Percentiles rank a stretch among this genome's conserved stretches.
Conservation (phyloP, 176 grass and related monocot genomes). For the Oryza coarctata region DNA sequence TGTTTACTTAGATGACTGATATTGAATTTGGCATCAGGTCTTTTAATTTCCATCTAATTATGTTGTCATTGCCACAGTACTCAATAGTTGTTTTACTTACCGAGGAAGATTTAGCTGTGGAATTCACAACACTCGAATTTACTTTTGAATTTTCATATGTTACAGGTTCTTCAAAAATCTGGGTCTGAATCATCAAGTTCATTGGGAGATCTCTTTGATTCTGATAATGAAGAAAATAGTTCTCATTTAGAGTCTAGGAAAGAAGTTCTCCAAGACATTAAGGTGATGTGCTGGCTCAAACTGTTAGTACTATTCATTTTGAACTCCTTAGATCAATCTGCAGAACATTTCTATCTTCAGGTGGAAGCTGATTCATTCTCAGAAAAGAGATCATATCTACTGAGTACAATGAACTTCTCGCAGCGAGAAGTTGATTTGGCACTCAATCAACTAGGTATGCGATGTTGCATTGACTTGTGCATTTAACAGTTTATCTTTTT, state of each 20-base stretch:
- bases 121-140: conserved; percentile 23
- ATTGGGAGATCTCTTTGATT: conserved; percentile 65
- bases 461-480: conserved; percentile 20
- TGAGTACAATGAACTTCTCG: conserved; percentile 72
- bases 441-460: conserved; percentile 62
- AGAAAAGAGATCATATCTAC: conserved; percentile 70
- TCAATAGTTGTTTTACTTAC: neutral
- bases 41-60: conserved; percentile 14
- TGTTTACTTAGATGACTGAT: conserved; percentile 17
- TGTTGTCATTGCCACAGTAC: neutral
- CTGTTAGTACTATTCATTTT: conserved; percentile 12
- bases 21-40: neutral
- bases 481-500: conserved; percentile 11
- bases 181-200: conserved; percentile 59
- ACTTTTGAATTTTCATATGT: conserved; percentile 33
- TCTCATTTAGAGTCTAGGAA: conserved; percentile 21
- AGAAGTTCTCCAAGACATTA: conserved; percentile 43
- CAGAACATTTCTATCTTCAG: conserved; percentile 36
- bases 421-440: conserved; percentile 74
- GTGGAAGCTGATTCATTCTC: conserved; percentile 38
- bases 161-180: conserved; percentile 57
- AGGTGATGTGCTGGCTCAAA: conserved; percentile 41
- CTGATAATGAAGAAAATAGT: conserved; percentile 61
- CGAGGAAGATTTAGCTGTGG: conserved; percentile 13
- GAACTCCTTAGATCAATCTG: neutral